Base-by-base conservation (phyloP, 2,329 filamentous ascomycete genomes). In the Trichophyton benhamiae region DNA sequence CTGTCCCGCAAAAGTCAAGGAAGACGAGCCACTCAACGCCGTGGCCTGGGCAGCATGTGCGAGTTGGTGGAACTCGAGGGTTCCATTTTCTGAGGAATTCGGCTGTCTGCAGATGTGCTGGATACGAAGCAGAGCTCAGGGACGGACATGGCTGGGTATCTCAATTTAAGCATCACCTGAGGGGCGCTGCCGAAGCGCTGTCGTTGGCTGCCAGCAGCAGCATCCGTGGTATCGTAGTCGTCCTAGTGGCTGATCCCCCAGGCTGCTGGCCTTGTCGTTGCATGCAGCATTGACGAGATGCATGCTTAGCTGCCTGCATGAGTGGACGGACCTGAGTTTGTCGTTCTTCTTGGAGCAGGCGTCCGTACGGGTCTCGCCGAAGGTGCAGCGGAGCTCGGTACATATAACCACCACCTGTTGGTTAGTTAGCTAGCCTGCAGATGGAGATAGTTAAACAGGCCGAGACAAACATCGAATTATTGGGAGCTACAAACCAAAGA, bases 211-310 rank as follows among this genome's bases (percentile, higher is more conserved):
- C 27, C 25, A 25, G 15, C 3, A 55, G 52, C 11, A 20, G 11
- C 52, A 36, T 27, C 52, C 27, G n/a, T 17, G 15, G 15, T 15
- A 55, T 36, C 9, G 33, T 36, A n/a, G 46, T 33, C 52, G n/a
- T 55, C 52, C 33, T 33, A 55, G 52, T 55, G 52, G 52, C n/a
- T 55, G 52, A 36, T 55, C 52, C 27, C 52, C 30, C 52, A 55
- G 30, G 27, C n/a, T n/a, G 4, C 15, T 44, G 6, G 41, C 41
- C 7, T 13, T 13, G 33, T 36, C 33, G 8, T 38, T 38, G 33
- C 33, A 38, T 38, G 33, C 33, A 3, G 33, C 8, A 13, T 13
- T 38, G 33, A 38, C 33, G 27, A 30, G 27, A 30, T 30, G 33
- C 33, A 38, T 13, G 33, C 9, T 38, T 3, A 38, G 6, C 27